Evolutionary conservation across 345 rosid species (phyloP).

Genomic region (Turritis glabra): DNA sequence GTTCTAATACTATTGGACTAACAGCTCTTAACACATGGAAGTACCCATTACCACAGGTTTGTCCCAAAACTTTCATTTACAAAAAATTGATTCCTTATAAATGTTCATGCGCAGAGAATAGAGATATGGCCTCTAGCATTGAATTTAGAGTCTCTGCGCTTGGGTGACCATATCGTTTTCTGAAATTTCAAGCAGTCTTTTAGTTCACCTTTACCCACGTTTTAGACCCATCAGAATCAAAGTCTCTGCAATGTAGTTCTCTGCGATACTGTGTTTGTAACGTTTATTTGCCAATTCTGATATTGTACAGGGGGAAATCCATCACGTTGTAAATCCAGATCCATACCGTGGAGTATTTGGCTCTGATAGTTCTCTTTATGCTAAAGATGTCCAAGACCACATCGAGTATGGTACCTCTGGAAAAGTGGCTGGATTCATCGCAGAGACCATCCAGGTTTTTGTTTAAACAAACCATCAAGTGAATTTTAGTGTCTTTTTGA

Average conservation of each 20-base stretch:
- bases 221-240: background rate
- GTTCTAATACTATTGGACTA: conserved; percentile 82
- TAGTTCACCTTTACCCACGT: background rate
- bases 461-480: background rate
- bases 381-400: conserved; percentile 89
- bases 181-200: background rate
- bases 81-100: background rate
- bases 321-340: conserved; percentile 88
- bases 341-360: conserved; percentile 90
- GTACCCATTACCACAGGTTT: conserved; percentile 90
- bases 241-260: background rate
- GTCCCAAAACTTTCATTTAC: background rate
- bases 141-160: background rate
- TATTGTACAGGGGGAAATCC: conserved; percentile 78
- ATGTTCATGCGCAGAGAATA: background rate
- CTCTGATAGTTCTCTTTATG: conserved; percentile 72
- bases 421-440: conserved; percentile 87
- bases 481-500: background rate
- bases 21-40: conserved; percentile 94
- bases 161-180: conserved; percentile 3
- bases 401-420: conserved; percentile 90
- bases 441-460: conserved; percentile 89
- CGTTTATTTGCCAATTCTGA: background rate
- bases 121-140: background rate
- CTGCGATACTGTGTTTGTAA: conserved; percentile 1